Percentiles rank a stretch among this genome's conserved stretches.
These are phyloP conservation scores for Allomyces macrogynus DNA, from an alignment of 192 early-diverging fungal genomes.

Conservation along the genomic window DNA sequence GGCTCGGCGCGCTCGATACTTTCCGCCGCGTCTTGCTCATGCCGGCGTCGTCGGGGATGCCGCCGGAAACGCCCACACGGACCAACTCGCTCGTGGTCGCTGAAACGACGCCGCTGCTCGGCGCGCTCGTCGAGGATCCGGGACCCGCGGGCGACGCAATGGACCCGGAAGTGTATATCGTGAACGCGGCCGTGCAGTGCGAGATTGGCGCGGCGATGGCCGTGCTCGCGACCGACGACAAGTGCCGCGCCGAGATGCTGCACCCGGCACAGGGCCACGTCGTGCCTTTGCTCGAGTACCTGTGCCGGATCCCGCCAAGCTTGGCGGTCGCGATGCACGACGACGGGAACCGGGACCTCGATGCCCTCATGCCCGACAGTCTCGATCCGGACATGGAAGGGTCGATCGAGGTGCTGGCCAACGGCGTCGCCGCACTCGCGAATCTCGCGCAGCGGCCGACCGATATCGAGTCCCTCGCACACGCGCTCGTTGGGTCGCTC, in stretches of 20 bases:
- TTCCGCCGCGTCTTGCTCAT: constrained; percentile 32
- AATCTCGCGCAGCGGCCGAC: background rate
- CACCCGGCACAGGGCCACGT: background rate
- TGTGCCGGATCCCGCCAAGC: background rate
- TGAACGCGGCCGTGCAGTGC: constrained; percentile 38
- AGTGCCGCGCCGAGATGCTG: background rate
- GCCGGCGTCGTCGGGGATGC: constrained; percentile 1
- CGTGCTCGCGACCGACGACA: constrained; percentile 32
- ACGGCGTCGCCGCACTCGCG: background rate
- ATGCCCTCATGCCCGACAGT: too few relatives aligned
- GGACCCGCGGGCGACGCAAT: background rate
- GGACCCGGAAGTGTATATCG: constrained; percentile 5
- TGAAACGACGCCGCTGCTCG: background rate
- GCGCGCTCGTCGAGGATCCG: background rate
- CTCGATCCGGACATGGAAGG: too few relatives aligned
- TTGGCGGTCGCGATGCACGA: too few relatives aligned
- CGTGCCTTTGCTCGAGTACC: background rate
- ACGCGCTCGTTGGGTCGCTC: too few relatives aligned
- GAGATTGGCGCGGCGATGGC: constrained; percentile 73
- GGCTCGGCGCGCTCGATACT: constrained; percentile 54
- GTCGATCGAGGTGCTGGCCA: background rate
- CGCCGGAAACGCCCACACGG: background rate
- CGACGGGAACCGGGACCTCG: too few relatives aligned
- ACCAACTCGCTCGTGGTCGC: constrained; percentile 1
- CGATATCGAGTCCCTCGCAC: background rate